Evolutionary conservation across 805 yeast species (phyloP).

Genomic region (Yamadazyma ubonensis): DNA sequence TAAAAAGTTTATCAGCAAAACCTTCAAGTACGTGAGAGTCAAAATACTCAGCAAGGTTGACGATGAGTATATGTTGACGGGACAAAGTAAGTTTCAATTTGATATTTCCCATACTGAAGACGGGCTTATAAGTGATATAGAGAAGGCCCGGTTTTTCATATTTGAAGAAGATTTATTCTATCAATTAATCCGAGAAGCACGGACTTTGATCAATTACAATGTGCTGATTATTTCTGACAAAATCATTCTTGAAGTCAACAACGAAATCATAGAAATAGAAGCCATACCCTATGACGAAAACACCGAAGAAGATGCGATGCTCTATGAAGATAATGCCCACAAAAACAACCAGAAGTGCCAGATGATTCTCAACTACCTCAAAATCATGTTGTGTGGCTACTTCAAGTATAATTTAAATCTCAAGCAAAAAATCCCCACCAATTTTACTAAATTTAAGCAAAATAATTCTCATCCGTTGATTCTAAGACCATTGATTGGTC

Average conservation of each 20-base stretch:
- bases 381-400: slow-evolving; percentile 60
- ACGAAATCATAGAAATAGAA: slow-evolving; percentile 71
- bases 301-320: slow-evolving; percentile 38
- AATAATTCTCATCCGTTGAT: slow-evolving; percentile 45
- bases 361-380: slow-evolving; percentile 50
- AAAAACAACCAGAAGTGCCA: slow-evolving; percentile 48
- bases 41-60: slow-evolving; percentile 56
- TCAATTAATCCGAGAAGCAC: slow-evolving; percentile 75
- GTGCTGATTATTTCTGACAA: slow-evolving; percentile 65
- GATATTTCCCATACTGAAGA: slow-evolving; percentile 14
- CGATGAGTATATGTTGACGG: slow-evolving; percentile 54
- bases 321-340: slow-evolving; percentile 29
- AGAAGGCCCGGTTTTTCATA: slow-evolving; percentile 65
- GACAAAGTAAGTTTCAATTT: slow-evolving; percentile 47
- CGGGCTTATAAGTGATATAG: slow-evolving; percentile 51
- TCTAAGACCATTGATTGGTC: slow-evolving; percentile 57
- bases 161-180: slow-evolving; percentile 89
- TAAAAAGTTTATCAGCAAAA: slow-evolving; percentile 34
- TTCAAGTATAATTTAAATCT: slow-evolving; percentile 47
- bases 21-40: slow-evolving; percentile 55
- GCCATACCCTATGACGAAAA: slow-evolving; percentile 45
- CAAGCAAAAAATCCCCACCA: slow-evolving; percentile 48
- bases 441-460: slow-evolving; percentile 45
- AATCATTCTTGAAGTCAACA: slow-evolving; percentile 61
- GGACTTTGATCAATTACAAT: slow-evolving; percentile 62